Base-by-base conservation (phyloP, 495 filamentous ascomycete species). In the Xylaria intraflava region DNA sequence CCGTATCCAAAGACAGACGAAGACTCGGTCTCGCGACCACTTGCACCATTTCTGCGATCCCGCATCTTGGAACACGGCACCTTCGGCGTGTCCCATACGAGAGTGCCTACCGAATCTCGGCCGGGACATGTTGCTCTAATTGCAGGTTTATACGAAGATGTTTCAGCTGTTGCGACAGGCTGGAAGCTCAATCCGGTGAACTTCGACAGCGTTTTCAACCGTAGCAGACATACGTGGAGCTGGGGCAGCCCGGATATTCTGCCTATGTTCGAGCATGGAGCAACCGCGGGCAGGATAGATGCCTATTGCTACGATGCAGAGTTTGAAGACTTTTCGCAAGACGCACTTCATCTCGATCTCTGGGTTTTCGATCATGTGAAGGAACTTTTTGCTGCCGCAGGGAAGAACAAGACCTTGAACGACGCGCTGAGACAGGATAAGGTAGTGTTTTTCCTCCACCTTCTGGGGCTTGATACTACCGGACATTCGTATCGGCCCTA, bases 161-260 rank as follows among this genome's bases (percentile, higher is more conserved):
- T 99, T 6, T 96, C 92, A 38, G 85, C 94, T 2, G 94, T 99
- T 17, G 95, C 86, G 29, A 99, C 94, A 8, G 94, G 94, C 12
- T 99, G 94, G 94, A 97, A 97, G 69, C 70, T 96, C 62, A 99
- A 99, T 65, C 93, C 94, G 0, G 94, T 99, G 57, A 88, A 96
- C 65, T 99, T 99, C 62, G 94, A 99, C 72, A 96, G 91, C 60
- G 87, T 99, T 9, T 99, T 99, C 79, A 99, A 99, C 65, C 83
- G 87, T 51, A 96, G 91, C 64, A 74, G 87, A 26, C 94, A 97
- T 71, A 97, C 94, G 3, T 99, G 94, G 94, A 92, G 89, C 67
- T 99, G 94, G 94, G 93, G 94, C 7, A 96, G 92, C 62, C 92
- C 92, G 11, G 94, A 99, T 73, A 99, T 99, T 62, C 72, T 97